These are phyloP conservation scores for Monotropa hypopitys DNA, from an alignment of 179 eudicot genomes.

Conservation along the genomic window DNA sequence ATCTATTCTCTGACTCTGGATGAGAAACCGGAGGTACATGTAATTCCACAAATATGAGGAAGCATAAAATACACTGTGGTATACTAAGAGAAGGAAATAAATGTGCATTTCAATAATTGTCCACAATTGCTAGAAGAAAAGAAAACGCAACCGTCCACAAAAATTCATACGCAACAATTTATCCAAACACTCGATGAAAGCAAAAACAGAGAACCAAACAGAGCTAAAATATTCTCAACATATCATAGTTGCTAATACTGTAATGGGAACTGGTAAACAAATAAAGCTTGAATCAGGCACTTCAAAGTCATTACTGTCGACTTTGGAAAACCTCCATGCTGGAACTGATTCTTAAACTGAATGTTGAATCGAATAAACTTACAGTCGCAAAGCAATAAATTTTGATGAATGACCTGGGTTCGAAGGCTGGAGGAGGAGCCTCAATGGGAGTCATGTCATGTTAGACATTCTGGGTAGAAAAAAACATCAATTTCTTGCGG, in stretches of 20 bases:
- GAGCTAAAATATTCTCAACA: background rate
- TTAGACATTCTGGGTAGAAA: background rate
- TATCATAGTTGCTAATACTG: background rate
- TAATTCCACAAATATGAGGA: background rate
- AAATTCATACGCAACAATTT: background rate
- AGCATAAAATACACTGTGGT: background rate
- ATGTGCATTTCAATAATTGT: background rate
- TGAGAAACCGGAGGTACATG: background rate
- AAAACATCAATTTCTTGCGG: background rate
- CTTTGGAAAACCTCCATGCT: background rate
- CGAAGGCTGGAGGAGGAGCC: background rate
- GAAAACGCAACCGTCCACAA: background rate
- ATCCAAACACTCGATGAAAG: background rate
- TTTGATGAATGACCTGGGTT: background rate
- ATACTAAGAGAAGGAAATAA: background rate
- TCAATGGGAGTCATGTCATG: background rate
- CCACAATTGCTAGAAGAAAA: too few relatives aligned
- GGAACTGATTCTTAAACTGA: background rate
- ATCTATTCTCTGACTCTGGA: slow-evolving; percentile 76
- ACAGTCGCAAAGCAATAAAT: background rate
- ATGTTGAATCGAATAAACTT: background rate
- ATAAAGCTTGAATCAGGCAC: background rate
- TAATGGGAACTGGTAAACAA: background rate
- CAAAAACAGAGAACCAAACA: background rate
- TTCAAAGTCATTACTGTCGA: background rate